Conservation (phyloP, 1,139 yeast genomes). For the Blastobotrys indianensis region DNA sequence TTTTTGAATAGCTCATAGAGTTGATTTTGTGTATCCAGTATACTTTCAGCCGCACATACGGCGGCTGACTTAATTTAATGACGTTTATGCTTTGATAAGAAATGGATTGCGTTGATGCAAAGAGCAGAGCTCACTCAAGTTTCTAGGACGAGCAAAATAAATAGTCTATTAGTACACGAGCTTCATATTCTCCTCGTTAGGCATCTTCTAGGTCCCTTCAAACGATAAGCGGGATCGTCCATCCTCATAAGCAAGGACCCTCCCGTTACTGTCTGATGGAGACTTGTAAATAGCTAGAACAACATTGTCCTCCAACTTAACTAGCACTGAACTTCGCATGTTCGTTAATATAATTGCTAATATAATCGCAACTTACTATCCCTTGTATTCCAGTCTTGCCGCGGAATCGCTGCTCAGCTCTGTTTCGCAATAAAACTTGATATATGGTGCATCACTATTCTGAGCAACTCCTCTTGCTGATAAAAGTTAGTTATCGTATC, state of each 20-base stretch:
- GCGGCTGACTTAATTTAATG: neutral
- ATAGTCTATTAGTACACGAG: neutral
- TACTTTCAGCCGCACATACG: too few species aligned
- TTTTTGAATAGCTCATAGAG: constrained; percentile 15
- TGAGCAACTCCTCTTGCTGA: constrained; percentile 26
- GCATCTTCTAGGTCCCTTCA: constrained; percentile 10
- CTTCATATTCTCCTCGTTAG: neutral
- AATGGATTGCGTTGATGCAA: too few species aligned
- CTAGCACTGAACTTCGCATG: constrained; percentile 15
- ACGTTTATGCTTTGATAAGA: neutral
- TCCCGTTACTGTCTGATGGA: neutral
- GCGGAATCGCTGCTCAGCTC: constrained; percentile 10
- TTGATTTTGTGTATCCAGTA: neutral
- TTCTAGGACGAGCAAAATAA: neutral
- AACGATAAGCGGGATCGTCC: constrained; percentile 3
- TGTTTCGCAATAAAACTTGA: constrained; percentile 19
- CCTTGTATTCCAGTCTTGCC: constrained; percentile 14
- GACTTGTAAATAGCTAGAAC: constrained; percentile 20
- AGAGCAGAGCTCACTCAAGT: too few species aligned
- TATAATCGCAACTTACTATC: constrained; percentile 15
- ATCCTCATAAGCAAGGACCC: neutral
- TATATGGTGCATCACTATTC: constrained; percentile 26
- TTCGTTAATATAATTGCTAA: neutral
- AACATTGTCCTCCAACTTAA: constrained; percentile 14
- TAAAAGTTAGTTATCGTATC: neutral